A percentile compares a stretch with the other conserved stretches of the same genome.
Conservation (phyloP, 352 stramenopile genomes). For the Phytophthora kernoviae region DNA sequence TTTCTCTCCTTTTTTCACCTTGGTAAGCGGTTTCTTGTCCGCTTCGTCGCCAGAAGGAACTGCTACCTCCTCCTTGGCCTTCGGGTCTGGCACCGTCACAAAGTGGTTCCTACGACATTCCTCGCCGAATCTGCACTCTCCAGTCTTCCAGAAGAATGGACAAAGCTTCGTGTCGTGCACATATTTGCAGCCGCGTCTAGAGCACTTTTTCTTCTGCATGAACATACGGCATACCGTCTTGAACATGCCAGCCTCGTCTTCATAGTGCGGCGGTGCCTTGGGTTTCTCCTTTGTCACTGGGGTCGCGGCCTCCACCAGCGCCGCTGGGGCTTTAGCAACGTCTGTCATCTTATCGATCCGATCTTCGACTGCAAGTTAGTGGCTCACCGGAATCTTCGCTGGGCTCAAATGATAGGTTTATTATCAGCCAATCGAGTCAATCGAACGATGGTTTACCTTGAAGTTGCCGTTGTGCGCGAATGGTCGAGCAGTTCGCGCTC, state of each 20-base stretch:
- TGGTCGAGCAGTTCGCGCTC: no score
- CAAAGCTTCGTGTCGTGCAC: slow-evolving; percentile 69
- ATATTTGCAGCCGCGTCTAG: slow-evolving; percentile 36
- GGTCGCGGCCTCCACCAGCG: slow-evolving; percentile 21
- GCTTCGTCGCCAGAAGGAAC: slow-evolving; percentile 2
- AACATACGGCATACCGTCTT: slow-evolving; percentile 67
- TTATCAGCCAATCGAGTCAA: no score
- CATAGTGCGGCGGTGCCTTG: slow-evolving; percentile 40
- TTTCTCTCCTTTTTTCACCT: slow-evolving; percentile 33
- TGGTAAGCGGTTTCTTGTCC: slow-evolving; percentile 18
- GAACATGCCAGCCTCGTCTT: slow-evolving; percentile 59
- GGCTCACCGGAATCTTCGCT: no score
- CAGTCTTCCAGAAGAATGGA: slow-evolving; percentile 45
- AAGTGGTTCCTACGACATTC: slow-evolving; percentile 67
- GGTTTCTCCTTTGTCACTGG: slow-evolving; percentile 14
- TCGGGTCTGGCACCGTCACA: slow-evolving; percentile 32
- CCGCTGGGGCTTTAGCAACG: neutral
- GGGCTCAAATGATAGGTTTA: no score
- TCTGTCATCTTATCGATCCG: neutral
- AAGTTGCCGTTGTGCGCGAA: no score
- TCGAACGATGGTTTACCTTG: no score
- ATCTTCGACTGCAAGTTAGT: neutral
- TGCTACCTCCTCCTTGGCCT: slow-evolving; percentile 10
- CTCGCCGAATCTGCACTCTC: slow-evolving; percentile 58
- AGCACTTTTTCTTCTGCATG: slow-evolving; percentile 49